A percentile compares a stretch with the other conserved stretches of the same genome.
Conservation (phyloP, 2,329 filamentous ascomycete species). For the Phialophora chinensis region DNA sequence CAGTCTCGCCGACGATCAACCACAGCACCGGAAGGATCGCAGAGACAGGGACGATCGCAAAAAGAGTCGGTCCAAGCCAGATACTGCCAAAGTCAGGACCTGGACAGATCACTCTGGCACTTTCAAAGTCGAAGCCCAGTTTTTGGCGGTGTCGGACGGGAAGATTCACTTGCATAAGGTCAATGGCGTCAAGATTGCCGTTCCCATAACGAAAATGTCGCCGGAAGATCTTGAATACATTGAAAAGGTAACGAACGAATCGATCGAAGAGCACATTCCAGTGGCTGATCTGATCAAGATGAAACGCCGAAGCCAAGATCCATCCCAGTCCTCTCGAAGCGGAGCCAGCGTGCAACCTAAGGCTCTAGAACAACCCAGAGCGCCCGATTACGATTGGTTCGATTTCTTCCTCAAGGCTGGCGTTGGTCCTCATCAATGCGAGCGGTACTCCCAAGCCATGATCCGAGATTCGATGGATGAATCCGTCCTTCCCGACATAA, state of each 20-base stretch:
- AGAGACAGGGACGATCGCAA: slow-evolving; percentile 58
- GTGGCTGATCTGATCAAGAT: slow-evolving; percentile 75
- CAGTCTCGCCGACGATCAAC: slow-evolving; percentile 71
- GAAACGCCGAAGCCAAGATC: slow-evolving; percentile 51
- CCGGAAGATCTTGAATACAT: slow-evolving; percentile 94
- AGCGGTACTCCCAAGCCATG: slow-evolving; percentile 91
- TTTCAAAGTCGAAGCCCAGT: slow-evolving; percentile 97
- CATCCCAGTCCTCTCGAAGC: slow-evolving; percentile 46
- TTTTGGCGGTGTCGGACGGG: slow-evolving; percentile 89
- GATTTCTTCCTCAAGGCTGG: slow-evolving; percentile 96
- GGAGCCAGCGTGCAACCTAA: slow-evolving; percentile 45
- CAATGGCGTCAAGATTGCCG: slow-evolving; percentile 98
- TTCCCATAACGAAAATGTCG: slow-evolving; percentile 95
- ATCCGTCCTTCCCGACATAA: slow-evolving; percentile 87
- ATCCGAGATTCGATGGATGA: slow-evolving; percentile 93
- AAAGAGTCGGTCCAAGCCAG: slow-evolving; percentile 72
- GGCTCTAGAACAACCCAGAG: slow-evolving; percentile 36
- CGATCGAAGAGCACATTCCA: slow-evolving; percentile 89
- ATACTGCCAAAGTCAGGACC: slow-evolving; percentile 78
- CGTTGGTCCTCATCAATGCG: slow-evolving; percentile 89
- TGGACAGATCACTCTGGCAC: slow-evolving; percentile 96
- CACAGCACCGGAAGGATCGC: slow-evolving; percentile 72
- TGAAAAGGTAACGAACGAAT: slow-evolving; percentile 83
- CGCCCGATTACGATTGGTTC: slow-evolving; percentile 92
- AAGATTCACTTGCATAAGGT: slow-evolving; percentile 98